These are phyloP conservation scores for Neurospora cerealis DNA, from an alignment of 495 filamentous ascomycete species.

Conservation along the genomic window DNA sequence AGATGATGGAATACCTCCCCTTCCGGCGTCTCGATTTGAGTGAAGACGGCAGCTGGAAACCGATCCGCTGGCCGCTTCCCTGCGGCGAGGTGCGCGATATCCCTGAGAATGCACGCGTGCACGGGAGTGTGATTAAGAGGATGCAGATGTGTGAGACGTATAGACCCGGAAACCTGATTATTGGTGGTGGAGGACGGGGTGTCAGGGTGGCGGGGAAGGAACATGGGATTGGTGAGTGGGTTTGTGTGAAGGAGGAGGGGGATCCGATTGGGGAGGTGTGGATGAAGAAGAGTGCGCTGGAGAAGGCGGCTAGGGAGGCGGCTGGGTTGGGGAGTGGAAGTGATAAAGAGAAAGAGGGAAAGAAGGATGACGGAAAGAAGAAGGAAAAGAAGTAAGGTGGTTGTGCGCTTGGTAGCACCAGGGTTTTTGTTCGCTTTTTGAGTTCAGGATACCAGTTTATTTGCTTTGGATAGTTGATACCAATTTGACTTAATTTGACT, in stretches of 20 bases:
- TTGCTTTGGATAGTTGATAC: background rate
- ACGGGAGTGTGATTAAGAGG: slow-evolving; percentile 62
- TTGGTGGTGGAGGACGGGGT: slow-evolving; percentile 72
- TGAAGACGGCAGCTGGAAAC: slow-evolving; percentile 66
- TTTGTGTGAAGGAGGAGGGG: slow-evolving; percentile 49
- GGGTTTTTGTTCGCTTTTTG: background rate
- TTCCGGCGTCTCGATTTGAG: slow-evolving; percentile 77
- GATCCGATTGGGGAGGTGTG: slow-evolving; percentile 58
- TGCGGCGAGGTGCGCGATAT: slow-evolving; percentile 76
- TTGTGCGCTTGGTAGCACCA: background rate
- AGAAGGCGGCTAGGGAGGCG: slow-evolving; percentile 3
- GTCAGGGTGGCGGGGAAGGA: slow-evolving; percentile 45
- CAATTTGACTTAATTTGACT: background rate
- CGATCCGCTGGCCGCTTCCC: slow-evolving; percentile 72
- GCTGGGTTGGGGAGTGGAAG: background rate
- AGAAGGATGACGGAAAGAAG: background rate
- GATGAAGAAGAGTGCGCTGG: slow-evolving; percentile 23
- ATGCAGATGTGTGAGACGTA: slow-evolving; percentile 58
- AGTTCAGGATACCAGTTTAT: background rate
- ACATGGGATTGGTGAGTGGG: slow-evolving; percentile 66
- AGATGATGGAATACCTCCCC: slow-evolving; percentile 75
- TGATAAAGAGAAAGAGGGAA: background rate
- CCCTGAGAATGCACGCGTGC: slow-evolving; percentile 57
- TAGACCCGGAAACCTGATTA: slow-evolving; percentile 70
- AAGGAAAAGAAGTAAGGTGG: background rate